Evolutionary conservation across 768 basidiomycete species (phyloP), one percentile per base, ranked within the genome.

Genomic region (Boletus coccyginus): DNA sequence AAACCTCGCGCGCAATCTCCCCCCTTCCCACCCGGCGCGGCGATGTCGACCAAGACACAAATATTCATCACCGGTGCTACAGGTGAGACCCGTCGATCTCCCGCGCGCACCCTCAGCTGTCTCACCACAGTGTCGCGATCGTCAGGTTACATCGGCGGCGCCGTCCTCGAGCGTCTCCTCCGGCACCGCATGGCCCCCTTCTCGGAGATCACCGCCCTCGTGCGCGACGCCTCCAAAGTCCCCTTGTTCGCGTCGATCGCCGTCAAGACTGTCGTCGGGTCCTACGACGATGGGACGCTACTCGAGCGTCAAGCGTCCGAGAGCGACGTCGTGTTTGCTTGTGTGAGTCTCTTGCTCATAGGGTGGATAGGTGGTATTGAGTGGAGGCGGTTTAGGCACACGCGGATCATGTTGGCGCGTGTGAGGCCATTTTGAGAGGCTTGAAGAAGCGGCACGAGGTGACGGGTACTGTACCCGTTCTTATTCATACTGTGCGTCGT

Each of bases 401-500:
- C 54, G 62, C 73, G 8, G 83, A 86, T 54, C 66, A 83, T 52
- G 46, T 81, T 0, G 61, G 62, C 0, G 78, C 78, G 0, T 74
- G 74, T 0, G 61, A 76, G 53, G 78, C 80, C 4, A 76, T 79
- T 12, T 64, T 87, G 53, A 70, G 63, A 9, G 85, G 86, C 0
- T 56, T 83, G 65, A 81, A 78, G 69, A 77, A 72, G 59, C 67
- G 76, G n/a, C 68, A 77, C 47, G 72, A 75, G 32, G 61, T 53
- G 24, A 77, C 77, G 7, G 80, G 79, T 3, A 70, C 62, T 1
- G 59, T 68, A 1, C 76, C 82, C 5, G 73, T 77, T 52, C 74
- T 82, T 27, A 82, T 88, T 27, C 82, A 88, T 63, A 86, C 84
- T 0, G 85, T 82, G 60, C 54, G 82, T 45, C 31, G 21, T n/a